Conservation (phyloP, 1,284 basidiomycete genomes). For the Xanthoconium separans region DNA sequence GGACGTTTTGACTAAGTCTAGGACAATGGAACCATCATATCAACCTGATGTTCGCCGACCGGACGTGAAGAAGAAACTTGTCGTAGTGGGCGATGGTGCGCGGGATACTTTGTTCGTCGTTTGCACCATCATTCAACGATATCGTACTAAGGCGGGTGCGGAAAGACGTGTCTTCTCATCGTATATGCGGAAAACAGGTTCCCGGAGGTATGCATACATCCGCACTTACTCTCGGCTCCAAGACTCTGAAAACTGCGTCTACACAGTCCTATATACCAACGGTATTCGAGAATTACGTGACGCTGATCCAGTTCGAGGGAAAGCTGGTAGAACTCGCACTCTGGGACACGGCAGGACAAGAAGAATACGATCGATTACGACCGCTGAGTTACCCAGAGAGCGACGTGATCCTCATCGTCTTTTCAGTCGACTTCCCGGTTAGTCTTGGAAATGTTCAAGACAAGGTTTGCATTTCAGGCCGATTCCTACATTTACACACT, state of each 20-base stretch:
- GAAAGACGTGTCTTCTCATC: conserved; percentile 90
- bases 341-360: conserved; percentile 98
- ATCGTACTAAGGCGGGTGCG: conserved; percentile 61
- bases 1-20: not conserved
- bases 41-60: conserved; percentile 47
- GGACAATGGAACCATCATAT: conserved; percentile 26
- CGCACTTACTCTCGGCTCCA: conserved; percentile 5
- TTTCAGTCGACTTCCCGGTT: conserved; percentile 96
- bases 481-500: not conserved
- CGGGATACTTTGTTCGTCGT: conserved; percentile 38
- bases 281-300: conserved; percentile 97
- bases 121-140: conserved; percentile 29
- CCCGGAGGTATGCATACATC: conserved; percentile 73
- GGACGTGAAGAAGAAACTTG: conserved; percentile 85
- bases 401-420: conserved; percentile 96
- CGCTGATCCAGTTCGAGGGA: conserved; percentile 84
- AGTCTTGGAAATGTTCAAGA: conserved; percentile 94
- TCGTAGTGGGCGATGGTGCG: conserved; percentile 87
- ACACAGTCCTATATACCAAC: conserved; percentile 94
- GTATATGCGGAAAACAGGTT: conserved; percentile 98
- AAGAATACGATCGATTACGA: conserved; percentile 94
- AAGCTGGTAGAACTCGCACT: conserved; percentile 93
- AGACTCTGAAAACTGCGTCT: conserved; percentile 9
- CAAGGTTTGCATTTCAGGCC: conserved; percentile 53
- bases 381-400: conserved; percentile 96